phyloP scores from a whole-genome alignment of 2,329 filamentous ascomycete genomes.

The Dendrostoma leiphaemia region DNA sequence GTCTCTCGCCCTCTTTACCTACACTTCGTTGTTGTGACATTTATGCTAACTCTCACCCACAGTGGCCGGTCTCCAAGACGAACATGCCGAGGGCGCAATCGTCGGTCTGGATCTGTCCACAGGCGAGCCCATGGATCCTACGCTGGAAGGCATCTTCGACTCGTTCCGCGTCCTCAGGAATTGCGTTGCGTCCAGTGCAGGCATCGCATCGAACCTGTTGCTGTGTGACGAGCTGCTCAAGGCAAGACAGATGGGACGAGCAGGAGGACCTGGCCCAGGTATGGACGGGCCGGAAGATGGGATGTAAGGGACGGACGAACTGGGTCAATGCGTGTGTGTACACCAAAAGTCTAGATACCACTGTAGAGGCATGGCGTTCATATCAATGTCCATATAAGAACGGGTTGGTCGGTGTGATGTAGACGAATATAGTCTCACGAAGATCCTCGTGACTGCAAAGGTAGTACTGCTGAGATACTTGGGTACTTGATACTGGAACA shows the following conservation, averaged over 20 bases:
- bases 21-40: not conserved
- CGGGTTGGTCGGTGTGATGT: not conserved
- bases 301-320: slow-evolving; percentile 1
- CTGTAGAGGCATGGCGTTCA: slow-evolving; percentile 34
- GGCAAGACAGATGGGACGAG: slow-evolving; percentile 87
- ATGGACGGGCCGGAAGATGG: slow-evolving; percentile 58
- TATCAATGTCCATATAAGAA: slow-evolving; percentile 13
- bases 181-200: slow-evolving; percentile 87
- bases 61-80: slow-evolving; percentile 87
- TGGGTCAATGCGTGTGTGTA: slow-evolving; percentile 11
- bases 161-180: slow-evolving; percentile 95
- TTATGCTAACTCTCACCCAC: slow-evolving; percentile 16
- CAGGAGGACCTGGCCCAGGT: slow-evolving; percentile 60
- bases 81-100: slow-evolving; percentile 76
- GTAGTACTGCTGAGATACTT: too few species aligned
- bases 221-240: slow-evolving; percentile 97
- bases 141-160: slow-evolving; percentile 89
- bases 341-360: slow-evolving; percentile 22
- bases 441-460: too few species aligned
- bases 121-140: slow-evolving; percentile 92
- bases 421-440: not conserved
- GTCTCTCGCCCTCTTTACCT: slow-evolving; percentile 33
- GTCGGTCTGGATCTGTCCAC: slow-evolving; percentile 85
- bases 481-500: too few species aligned
- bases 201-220: slow-evolving; percentile 92